Conservation (phyloP, 306 rosid species). For the Quercus gilva region DNA sequence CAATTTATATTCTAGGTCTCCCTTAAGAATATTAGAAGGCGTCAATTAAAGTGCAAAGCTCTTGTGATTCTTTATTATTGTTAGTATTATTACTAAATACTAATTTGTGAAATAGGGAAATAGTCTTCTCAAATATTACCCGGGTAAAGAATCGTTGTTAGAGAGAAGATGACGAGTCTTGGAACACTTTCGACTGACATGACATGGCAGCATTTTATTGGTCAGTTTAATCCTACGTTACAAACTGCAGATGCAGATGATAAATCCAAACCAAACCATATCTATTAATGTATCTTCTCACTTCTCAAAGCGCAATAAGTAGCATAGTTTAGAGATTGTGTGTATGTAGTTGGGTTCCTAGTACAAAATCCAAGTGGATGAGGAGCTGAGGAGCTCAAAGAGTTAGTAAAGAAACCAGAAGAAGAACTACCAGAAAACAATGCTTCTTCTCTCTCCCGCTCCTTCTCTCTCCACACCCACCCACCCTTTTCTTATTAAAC, state of each 20-base stretch:
- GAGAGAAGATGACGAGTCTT: background rate
- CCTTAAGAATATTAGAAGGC: too few relatives aligned
- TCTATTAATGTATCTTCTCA: background rate
- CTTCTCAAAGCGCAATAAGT: background rate
- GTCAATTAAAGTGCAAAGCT: too few relatives aligned
- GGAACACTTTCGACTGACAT: background rate
- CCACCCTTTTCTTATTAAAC: slow-evolving; percentile 25
- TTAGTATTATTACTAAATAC: too few relatives aligned
- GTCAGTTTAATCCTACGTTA: background rate
- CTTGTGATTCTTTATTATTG: too few relatives aligned
- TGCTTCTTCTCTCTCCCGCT: slow-evolving; percentile 56
- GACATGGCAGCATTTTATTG: slow-evolving; percentile 16
- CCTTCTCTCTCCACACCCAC: slow-evolving; percentile 37
- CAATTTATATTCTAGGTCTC: too few relatives aligned
- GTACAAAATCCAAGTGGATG: slow-evolving; percentile 25
- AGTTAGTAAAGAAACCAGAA: background rate
- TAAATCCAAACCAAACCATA: background rate
- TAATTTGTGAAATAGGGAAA: too few relatives aligned
- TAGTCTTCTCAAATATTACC: too few relatives aligned
- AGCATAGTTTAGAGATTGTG: background rate
- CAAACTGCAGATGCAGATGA: background rate
- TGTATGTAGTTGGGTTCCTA: background rate
- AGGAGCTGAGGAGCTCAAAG: slow-evolving; percentile 5
- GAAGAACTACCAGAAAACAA: slow-evolving; percentile 17
- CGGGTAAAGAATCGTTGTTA: background rate